These are phyloP conservation scores for Eragrostis curvula DNA, from an alignment of 176 grass and related monocot genomes.

Conservation along the genomic window DNA sequence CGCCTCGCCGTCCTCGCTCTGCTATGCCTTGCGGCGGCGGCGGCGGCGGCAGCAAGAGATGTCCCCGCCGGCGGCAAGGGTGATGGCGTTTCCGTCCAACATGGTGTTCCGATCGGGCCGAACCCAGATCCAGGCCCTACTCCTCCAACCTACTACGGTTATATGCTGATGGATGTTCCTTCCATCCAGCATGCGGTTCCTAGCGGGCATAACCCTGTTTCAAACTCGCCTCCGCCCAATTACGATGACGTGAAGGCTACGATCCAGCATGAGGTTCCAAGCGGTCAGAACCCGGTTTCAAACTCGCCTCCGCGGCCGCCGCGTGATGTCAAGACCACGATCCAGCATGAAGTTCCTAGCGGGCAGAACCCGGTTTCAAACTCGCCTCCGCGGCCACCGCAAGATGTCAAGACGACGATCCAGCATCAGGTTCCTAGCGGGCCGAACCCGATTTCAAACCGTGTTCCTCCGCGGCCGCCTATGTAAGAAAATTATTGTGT, in stretches of 20 bases:
- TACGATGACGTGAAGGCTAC: background rate
- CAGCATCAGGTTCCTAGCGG: background rate
- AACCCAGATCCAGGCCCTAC: background rate
- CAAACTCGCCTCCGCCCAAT: background rate
- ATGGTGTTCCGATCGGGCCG: background rate
- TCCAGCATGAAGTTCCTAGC: background rate
- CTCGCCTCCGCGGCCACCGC: rapidly evolving
- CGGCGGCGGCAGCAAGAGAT: background rate
- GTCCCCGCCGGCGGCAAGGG: background rate
- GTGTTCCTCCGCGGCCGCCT: background rate
- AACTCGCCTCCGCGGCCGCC: background rate
- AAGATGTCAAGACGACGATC: rapidly evolving
- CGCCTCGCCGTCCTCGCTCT: background rate
- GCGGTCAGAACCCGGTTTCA: background rate
- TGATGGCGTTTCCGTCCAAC: background rate
- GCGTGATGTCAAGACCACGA: background rate
- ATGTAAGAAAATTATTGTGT: too few species aligned
- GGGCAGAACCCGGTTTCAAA: background rate
- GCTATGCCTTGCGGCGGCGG: background rate
- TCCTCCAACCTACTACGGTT: background rate
- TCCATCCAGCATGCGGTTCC: background rate
- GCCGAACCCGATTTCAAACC: background rate
- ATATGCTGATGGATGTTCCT: too few species aligned
- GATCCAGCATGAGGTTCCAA: background rate
- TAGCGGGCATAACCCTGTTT: background rate